Evolutionary conservation across 208 protist species (phyloP), one percentile per base, ranked within the genome.

Genomic region (Endotrypanum monterogeii): DNA sequence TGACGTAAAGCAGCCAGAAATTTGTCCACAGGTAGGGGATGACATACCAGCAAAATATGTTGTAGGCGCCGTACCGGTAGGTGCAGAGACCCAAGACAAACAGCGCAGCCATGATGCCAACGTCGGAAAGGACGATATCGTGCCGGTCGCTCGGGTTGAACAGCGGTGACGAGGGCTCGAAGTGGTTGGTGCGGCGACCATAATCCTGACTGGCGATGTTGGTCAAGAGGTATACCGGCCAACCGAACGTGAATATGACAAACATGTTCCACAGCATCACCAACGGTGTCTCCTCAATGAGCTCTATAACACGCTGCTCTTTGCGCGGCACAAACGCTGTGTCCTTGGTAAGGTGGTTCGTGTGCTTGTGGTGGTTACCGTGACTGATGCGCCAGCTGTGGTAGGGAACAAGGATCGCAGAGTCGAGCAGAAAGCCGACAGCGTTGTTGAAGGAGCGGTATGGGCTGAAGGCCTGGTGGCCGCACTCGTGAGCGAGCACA

Each of bases 401-500:
- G 86, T 98, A 98, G 14, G 97, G 95, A 8, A 97, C 92, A n/a
- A 98, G 89, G 44, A 98, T 76, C 25, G 78, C 74, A 20, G 92
- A 94, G 88, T 99, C 95, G 8, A 96, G 60, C 39, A 97, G 39
- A 46, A 96, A 79, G 14, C 97, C 97, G 55, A 99, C 86, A 32
- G 82, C 52, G 83, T 98, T 93, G 85, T 98, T 98, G 23, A 98
- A 8, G 1, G 39, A 35, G 60, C 83, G 79, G 62, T 76, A 84
- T 37, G 93, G 78, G 50, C 86, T 91, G 87, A 98, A 99, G 62
- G 86, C 94, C 48, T 95, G 87, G 74, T 99, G 97, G 35, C 97
- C 97, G 78, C 97, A 99, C 79, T 99, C 97, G 71, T 99, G 97
- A 5, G 92, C 96, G 12, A 99, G 61, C 11, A 99, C 94, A 94